Evolutionary conservation across 345 rosid genomes (phyloP).

Genomic region (Moringa oleifera): DNA sequence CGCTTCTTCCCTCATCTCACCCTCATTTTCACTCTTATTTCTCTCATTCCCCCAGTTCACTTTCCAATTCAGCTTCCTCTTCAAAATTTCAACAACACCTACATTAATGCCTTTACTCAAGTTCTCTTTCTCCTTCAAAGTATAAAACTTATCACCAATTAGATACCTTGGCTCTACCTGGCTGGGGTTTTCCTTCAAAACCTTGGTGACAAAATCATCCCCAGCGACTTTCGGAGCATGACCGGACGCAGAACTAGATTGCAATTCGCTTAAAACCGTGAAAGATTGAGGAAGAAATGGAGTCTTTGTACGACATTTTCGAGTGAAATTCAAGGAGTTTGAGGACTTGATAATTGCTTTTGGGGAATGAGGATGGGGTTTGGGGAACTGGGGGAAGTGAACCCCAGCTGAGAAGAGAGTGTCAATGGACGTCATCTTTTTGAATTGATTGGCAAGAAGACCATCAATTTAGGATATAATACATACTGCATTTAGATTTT

Average conservation of each 20-base stretch:
- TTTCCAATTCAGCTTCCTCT: conserved; percentile 37
- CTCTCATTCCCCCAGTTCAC: conserved; percentile 21
- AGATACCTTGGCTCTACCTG: conserved; percentile 68
- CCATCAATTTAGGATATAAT: neutral
- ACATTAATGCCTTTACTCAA: conserved; percentile 33
- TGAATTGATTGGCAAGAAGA: neutral
- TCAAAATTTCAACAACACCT: conserved; percentile 39
- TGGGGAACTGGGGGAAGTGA: conserved; percentile 44
- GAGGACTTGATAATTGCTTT: conserved; percentile 16
- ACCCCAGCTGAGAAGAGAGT: conserved; percentile 33
- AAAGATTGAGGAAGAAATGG: conserved; percentile 42
- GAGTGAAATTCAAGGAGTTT: conserved; percentile 14
- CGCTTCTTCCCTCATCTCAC: conserved; percentile 21
- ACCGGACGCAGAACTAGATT: conserved; percentile 12
- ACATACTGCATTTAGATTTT: neutral
- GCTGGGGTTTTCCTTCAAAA: conserved; percentile 80
- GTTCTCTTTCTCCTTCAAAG: conserved; percentile 51
- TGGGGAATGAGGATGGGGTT: conserved; percentile 10
- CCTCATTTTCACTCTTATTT: conserved; percentile 18
- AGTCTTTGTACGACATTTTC: conserved; percentile 25
- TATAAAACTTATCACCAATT: conserved; percentile 52
- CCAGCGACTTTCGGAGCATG: conserved; percentile 20
- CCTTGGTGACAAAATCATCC: conserved; percentile 63
- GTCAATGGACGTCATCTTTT: conserved; percentile 45
- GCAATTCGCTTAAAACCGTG: conserved; percentile 43